Base-by-base conservation (phyloP, 2,329 filamentous ascomycete genomes). In the Calonectria leucothoes region DNA sequence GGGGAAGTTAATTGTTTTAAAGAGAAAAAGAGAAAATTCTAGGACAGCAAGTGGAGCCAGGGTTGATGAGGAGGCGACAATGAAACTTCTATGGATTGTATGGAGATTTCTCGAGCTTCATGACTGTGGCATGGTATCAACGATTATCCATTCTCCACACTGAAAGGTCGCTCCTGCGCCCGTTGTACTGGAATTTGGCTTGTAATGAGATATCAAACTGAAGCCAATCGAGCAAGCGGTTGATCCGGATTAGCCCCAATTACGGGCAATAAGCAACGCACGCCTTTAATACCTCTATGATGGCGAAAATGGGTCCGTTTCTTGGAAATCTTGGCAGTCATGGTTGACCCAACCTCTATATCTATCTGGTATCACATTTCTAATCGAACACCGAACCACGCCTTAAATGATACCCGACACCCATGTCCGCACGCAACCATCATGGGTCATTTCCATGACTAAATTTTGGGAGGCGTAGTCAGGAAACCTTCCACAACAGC, bases 401-500 rank as follows among this genome's bases (percentile, higher is more conserved):
- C 42, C 66, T 51, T 39, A 39, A 33, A 45, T 61, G 37, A 64
- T 14, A 55, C 52, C n/a, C 23, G 27, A 49, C 15, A 25, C 33
- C 27, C 64, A 31, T 33, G 25, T 29, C 20, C 20, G n/a, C n/a
- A 23, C 25, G 8, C 42, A 48, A 35, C 25, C 20, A 17, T 20
- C n/a, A 11, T 48, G 33, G 33, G 23, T 33, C 27, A 15, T 20
- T 48, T 31, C 39, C n/a, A 6, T 63, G 35, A 49, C 70, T 79
- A 90, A 12, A 90, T 90, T 83, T 91, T 93, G 73, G 89, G 79
- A 5, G 76, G 85, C 2, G 86, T 87, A 14, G 88, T 88, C 73
- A 94, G 86, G 82, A 94, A 97, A 0, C 95, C 95, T 65, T 92
- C 91, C 0, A 93, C 90, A 17, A 98, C 95, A 1, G 95, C 95